A percentile compares a stretch with the other conserved stretches of the same genome.
Conservation (phyloP, 23 red algal species). For the Porphyridium purpureum region DNA sequence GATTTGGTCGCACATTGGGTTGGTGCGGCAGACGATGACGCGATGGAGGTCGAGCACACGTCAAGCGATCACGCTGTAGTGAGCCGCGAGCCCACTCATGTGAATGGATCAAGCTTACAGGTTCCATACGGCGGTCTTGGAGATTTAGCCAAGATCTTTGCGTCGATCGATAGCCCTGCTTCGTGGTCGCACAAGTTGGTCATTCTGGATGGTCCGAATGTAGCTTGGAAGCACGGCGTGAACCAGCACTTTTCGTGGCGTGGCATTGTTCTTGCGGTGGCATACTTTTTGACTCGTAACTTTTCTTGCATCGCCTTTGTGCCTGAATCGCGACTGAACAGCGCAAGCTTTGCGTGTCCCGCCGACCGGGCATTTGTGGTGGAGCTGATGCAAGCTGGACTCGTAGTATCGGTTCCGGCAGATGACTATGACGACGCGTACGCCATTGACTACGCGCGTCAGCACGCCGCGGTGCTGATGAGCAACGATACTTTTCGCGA, state of each 20-base stretch:
- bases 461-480: slow-evolving; percentile 19
- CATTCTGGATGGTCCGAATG: slow-evolving; percentile 56
- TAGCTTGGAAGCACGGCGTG: slow-evolving; percentile 46
- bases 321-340: slow-evolving; percentile 15
- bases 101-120: no score
- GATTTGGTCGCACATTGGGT: no score
- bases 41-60: no score
- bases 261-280: slow-evolving; percentile 20
- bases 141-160: no score
- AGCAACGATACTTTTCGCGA: slow-evolving; percentile 51
- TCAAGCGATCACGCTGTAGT: no score
- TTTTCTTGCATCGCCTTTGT: slow-evolving; percentile 31
- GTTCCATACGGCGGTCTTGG: no score
- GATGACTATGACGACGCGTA: slow-evolving; percentile 68
- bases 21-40: no score
- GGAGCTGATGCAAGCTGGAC: no score
- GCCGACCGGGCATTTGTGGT: no score
- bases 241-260: slow-evolving; percentile 20
- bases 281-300: slow-evolving; percentile 19
- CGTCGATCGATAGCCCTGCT: no score
- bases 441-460: slow-evolving; percentile 23
- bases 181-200: no score
- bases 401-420: slow-evolving; percentile 24
- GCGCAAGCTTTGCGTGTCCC: neutral
- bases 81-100: no score